phyloP scores from a whole-genome alignment of 2,329 filamentous ascomycete species.

The Emergomyces pasteurianus region DNA sequence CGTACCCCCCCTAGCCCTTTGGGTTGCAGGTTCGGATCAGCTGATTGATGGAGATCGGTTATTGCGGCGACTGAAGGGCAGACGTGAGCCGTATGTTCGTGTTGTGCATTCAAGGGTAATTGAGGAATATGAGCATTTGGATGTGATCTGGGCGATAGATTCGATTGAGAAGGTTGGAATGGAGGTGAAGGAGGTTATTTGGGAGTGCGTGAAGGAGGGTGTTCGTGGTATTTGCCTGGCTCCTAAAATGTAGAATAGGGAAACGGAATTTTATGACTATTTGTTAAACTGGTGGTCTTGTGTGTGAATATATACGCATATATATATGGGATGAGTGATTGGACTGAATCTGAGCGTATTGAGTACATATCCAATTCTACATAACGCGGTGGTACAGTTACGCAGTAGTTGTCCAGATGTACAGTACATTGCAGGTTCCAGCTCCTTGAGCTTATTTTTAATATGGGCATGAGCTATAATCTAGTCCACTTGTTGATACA shows the following conservation, averaged over 20 bases:
- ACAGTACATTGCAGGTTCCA: too few species aligned
- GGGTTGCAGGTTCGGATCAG: constrained; percentile 72
- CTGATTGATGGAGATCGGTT: constrained; percentile 72
- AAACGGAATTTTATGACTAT: neutral
- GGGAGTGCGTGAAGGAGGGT: constrained; percentile 55
- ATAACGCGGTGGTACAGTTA: too few species aligned
- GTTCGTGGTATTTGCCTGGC: constrained; percentile 49
- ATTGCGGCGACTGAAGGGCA: constrained; percentile 59
- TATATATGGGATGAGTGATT: neutral
- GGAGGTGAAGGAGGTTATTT: constrained; percentile 70
- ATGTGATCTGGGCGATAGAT: constrained; percentile 93
- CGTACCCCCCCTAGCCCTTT: constrained; percentile 73
- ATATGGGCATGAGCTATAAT: too few species aligned
- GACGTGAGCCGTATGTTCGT: constrained; percentile 67
- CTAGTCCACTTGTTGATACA: too few species aligned
- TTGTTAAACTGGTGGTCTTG: neutral
- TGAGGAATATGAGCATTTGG: constrained; percentile 81
- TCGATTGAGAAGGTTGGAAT: constrained; percentile 68
- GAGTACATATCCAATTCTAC: neutral
- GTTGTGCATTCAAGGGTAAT: constrained; percentile 75
- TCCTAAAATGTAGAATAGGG: constrained; percentile 42
- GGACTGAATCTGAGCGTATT: neutral
- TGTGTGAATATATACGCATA: neutral
- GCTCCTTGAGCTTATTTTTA: too few species aligned
- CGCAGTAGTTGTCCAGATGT: too few species aligned